phyloP scores from a whole-genome alignment of 1,284 basidiomycete genomes.

The Gymnopus androsaceus region DNA sequence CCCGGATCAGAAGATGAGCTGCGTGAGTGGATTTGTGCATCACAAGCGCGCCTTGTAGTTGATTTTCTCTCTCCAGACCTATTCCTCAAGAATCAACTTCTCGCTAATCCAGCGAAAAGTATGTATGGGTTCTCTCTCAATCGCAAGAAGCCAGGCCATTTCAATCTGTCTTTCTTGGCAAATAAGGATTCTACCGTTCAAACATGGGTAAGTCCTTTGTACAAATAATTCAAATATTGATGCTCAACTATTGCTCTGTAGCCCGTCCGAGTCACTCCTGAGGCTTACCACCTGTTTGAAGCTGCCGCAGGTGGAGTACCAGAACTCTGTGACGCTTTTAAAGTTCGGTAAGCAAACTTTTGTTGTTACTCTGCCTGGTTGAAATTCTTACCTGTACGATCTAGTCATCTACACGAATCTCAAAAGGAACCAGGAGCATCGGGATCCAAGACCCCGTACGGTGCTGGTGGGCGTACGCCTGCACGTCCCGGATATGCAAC shows the following conservation, averaged over 20 bases:
- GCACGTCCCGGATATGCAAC: constrained; percentile 73
- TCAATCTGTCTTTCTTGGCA: constrained; percentile 91
- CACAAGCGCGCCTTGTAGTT: background rate
- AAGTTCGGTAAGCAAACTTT: constrained; percentile 78
- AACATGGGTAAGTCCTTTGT: constrained; percentile 70
- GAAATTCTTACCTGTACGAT: constrained; percentile 20
- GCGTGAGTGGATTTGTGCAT: constrained; percentile 55
- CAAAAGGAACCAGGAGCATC: constrained; percentile 69
- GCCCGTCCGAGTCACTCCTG: constrained; percentile 88
- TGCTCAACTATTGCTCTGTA: constrained; percentile 33
- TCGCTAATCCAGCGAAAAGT: constrained; percentile 91
- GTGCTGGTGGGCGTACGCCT: constrained; percentile 74
- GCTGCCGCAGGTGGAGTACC: constrained; percentile 87
- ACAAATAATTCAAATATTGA: background rate
- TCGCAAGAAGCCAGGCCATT: constrained; percentile 87
- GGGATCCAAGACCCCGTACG: constrained; percentile 83
- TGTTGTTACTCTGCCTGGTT: background rate
- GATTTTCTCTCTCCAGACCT: constrained; percentile 55
- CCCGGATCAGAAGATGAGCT: constrained; percentile 86
- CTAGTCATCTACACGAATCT: constrained; percentile 77
- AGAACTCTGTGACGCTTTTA: constrained; percentile 94
- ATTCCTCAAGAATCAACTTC: constrained; percentile 88
- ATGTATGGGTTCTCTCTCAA: constrained; percentile 97
- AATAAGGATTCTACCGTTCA: constrained; percentile 90
- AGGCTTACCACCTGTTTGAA: constrained; percentile 88